phyloP scores from a whole-genome alignment of 495 filamentous ascomycete genomes.

The Glutinoglossum americanum region DNA sequence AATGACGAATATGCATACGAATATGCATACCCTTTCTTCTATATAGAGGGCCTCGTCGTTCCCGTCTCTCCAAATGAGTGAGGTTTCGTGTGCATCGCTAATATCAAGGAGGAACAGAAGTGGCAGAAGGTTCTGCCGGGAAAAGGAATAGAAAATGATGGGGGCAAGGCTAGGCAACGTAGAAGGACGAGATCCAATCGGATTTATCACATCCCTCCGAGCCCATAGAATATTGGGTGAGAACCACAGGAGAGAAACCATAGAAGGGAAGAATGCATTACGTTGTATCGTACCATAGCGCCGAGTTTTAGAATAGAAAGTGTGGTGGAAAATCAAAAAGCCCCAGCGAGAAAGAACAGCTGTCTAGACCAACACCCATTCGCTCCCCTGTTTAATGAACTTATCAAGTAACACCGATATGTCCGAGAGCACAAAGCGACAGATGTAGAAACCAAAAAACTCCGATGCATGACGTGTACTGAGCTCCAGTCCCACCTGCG shows the following conservation, averaged over 20 bases:
- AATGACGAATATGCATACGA: too few species aligned
- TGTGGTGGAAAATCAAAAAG: not conserved
- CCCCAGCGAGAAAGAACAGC: not conserved
- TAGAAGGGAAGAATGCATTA: not conserved
- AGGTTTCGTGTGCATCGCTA: not conserved
- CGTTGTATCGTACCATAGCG: not conserved
- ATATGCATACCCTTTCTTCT: too few species aligned
- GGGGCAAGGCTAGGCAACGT: not conserved
- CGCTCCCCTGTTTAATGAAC: conserved; percentile 84
- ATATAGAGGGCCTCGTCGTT: too few species aligned
- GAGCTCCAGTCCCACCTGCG: conserved; percentile 83
- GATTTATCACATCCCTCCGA: too few species aligned
- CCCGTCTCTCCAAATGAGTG: too few species aligned
- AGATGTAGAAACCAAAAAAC: conserved; percentile 94
- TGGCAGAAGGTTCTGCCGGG: not conserved
- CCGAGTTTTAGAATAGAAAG: not conserved
- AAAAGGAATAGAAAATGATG: not conserved
- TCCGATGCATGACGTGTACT: conserved; percentile 86
- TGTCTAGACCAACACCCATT: conserved; percentile 59
- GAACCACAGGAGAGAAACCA: too few species aligned
- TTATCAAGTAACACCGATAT: conserved; percentile 79
- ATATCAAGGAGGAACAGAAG: not conserved
- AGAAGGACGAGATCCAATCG: not conserved
- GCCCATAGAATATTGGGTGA: too few species aligned
- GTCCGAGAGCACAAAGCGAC: conserved; percentile 78